Conservation (phyloP, 2,329 filamentous ascomycete species). For the Pyrenophora seminiperda region DNA sequence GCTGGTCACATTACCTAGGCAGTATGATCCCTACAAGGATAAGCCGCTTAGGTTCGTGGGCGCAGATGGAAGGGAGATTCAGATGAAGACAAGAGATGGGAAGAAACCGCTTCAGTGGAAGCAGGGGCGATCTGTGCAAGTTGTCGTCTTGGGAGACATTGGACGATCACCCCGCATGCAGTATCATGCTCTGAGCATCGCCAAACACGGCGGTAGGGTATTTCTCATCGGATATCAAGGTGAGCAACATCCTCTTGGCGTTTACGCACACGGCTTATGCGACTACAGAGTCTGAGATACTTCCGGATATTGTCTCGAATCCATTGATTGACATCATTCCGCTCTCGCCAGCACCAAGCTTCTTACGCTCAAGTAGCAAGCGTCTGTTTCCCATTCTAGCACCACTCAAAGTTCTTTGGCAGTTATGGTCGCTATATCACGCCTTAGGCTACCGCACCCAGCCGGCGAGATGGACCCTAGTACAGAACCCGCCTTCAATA, state of each 20-base stretch:
- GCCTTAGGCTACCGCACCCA: slow-evolving; percentile 74
- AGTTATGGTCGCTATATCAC: slow-evolving; percentile 72
- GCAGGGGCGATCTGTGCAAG: slow-evolving; percentile 66
- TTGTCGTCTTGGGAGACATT: slow-evolving; percentile 93
- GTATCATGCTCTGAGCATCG: slow-evolving; percentile 93
- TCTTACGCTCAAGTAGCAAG: slow-evolving; percentile 69
- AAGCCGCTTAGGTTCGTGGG: slow-evolving; percentile 29
- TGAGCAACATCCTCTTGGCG: slow-evolving; percentile 39
- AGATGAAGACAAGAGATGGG: slow-evolving; percentile 27
- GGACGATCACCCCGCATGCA: slow-evolving; percentile 97
- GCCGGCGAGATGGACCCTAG: slow-evolving; percentile 82
- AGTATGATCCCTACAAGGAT: slow-evolving; percentile 53
- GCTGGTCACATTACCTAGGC: slow-evolving; percentile 59
- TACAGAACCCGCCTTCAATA: slow-evolving; percentile 94
- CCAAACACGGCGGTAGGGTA: slow-evolving; percentile 77
- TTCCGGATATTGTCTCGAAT: slow-evolving; percentile 75
- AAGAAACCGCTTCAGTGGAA: slow-evolving; percentile 31
- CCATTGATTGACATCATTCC: slow-evolving; percentile 72
- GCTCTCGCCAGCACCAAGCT: slow-evolving; percentile 68
- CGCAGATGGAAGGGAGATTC: slow-evolving; percentile 30
- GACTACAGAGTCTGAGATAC: slow-evolving; percentile 72
- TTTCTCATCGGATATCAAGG: slow-evolving; percentile 88
- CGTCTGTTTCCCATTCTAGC: slow-evolving; percentile 78
- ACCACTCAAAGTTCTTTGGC: slow-evolving; percentile 84
- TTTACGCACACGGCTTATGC: neutral